Evolutionary conservation across 1,284 basidiomycete genomes (phyloP).

Genomic region (Xerocomus tenax): DNA sequence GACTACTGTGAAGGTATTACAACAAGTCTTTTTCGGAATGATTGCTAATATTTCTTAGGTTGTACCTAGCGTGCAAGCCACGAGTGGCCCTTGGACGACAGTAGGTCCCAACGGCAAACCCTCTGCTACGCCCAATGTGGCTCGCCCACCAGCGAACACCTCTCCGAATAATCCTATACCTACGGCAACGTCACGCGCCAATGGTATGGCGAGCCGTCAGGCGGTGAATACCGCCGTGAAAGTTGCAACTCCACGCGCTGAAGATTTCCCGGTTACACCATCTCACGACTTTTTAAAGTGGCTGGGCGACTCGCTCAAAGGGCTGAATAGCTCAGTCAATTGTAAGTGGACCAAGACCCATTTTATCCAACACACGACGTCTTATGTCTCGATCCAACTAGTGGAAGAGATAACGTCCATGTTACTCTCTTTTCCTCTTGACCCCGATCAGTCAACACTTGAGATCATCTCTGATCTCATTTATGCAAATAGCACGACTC

Average conservation of each 20-base stretch:
- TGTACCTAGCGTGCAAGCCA: slow-evolving; percentile 18
- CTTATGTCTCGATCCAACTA: slow-evolving; percentile 30
- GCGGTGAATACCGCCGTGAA: slow-evolving; percentile 30
- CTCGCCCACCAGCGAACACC: slow-evolving; percentile 33
- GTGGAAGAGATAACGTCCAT: slow-evolving; percentile 92
- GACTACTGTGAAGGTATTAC: slow-evolving; percentile 60
- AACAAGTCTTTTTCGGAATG: slow-evolving; percentile 2
- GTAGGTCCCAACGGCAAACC: slow-evolving; percentile 74
- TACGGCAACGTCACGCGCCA: slow-evolving; percentile 29
- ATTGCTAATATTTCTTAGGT: slow-evolving; percentile 18
- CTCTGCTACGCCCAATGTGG: slow-evolving; percentile 26
- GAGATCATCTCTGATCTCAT: slow-evolving; percentile 90
- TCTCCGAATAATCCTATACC: slow-evolving; percentile 18
- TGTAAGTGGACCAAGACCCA: slow-evolving; percentile 39
- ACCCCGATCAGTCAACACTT: slow-evolving; percentile 70
- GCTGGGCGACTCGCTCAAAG: slow-evolving; percentile 82
- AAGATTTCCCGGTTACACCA: slow-evolving; percentile 58
- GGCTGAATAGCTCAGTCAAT: slow-evolving; percentile 73
- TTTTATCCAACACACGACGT: slow-evolving; percentile 5
- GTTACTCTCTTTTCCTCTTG: slow-evolving; percentile 83
- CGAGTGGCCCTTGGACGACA: slow-evolving; percentile 73
- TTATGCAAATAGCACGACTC: slow-evolving; percentile 87
- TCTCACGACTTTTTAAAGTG: slow-evolving; percentile 89
- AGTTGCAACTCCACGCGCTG: slow-evolving; percentile 40
- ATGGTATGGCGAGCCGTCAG: slow-evolving; percentile 33